Evolutionary conservation across 768 basidiomycete species (phyloP).

Genomic region (Tephrocybe sp.): DNA sequence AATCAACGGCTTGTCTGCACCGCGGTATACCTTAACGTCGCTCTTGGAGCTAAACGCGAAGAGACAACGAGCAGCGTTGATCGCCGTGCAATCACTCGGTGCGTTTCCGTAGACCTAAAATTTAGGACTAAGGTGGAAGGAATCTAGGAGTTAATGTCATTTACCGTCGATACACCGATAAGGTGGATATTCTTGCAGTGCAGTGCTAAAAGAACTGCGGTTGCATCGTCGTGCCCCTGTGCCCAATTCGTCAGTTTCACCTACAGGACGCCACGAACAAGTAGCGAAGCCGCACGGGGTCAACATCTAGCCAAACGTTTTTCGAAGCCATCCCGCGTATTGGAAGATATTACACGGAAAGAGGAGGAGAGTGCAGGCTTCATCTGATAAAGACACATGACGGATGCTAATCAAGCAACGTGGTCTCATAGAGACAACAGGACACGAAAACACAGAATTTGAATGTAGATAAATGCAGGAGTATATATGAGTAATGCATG

Average conservation of each 20-base stretch:
- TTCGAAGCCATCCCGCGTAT: constrained; percentile 21
- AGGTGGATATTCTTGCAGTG: constrained; percentile 66
- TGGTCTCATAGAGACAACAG: background rate
- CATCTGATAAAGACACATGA: background rate
- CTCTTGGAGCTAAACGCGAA: constrained; percentile 68
- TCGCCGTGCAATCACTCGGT: constrained; percentile 53
- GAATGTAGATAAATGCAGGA: background rate
- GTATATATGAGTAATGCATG: background rate
- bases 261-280: no score
- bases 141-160: constrained; percentile 1
- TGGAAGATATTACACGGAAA: background rate
- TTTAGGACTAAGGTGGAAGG: background rate
- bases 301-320: constrained; percentile 63
- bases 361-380: background rate
- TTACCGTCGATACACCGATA: constrained; percentile 82
- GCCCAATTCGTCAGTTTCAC: background rate
- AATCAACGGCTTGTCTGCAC: constrained; percentile 70
- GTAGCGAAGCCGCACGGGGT: constrained; percentile 48
- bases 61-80: constrained; percentile 79
- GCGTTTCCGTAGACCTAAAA: constrained; percentile 82
- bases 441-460: background rate
- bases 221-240: constrained; percentile 90
- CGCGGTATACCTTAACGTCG: constrained; percentile 62
- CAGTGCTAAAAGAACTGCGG: constrained; percentile 76
- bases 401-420: background rate